Conservation (phyloP, 306 rosid species). For the Cucurbita moschata region DNA sequence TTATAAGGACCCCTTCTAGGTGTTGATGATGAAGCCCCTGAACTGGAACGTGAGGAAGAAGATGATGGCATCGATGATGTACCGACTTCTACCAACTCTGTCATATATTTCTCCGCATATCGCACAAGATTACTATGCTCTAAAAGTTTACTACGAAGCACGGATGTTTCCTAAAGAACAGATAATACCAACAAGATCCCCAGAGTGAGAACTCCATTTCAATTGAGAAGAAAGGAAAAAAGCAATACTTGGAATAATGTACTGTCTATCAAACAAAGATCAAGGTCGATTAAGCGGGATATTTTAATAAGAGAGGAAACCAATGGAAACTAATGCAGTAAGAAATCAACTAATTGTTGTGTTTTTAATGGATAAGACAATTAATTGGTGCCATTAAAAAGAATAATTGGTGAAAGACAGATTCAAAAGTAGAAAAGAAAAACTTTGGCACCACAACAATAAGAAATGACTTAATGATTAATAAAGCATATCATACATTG, state of each 20-base stretch:
- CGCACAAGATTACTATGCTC: slow-evolving; percentile 62
- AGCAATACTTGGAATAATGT: not conserved
- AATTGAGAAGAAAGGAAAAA: not conserved
- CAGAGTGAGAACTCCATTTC: not conserved
- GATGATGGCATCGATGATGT: slow-evolving; percentile 20
- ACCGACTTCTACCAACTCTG: slow-evolving; percentile 35
- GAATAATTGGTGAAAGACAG: not conserved
- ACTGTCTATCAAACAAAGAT: not conserved
- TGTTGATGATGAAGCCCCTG: slow-evolving; percentile 39
- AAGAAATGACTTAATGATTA: not conserved
- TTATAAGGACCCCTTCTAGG: slow-evolving; percentile 47
- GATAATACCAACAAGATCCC: slow-evolving; percentile 6
- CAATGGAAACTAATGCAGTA: not conserved
- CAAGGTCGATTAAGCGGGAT: not conserved
- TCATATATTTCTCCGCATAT: slow-evolving; percentile 49
- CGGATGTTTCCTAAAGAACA: slow-evolving; percentile 62
- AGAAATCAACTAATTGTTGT: not conserved
- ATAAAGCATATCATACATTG: not conserved
- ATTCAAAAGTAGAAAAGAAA: not conserved
- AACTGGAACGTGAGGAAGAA: slow-evolving; percentile 27
- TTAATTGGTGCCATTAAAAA: not conserved
- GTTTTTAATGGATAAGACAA: not conserved
- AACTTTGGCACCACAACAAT: not conserved
- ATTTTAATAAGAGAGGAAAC: not conserved
- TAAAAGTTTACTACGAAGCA: slow-evolving; percentile 45